phyloP scores from a whole-genome alignment of 176 grass and related monocot species.

The Hordeum vulgare region MorexV3_pseudomolecules_assembly NC_058522.1:427096889-427097388 shows the following conservation, averaged over 20 bases:
- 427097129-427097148: not conserved
- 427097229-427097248: not conserved
- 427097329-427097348: not conserved
- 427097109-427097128: not conserved
- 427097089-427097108: not conserved
- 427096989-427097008: constrained; percentile 64
- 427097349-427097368: not conserved
- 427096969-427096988: constrained; percentile 46
- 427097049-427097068: not conserved
- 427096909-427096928: not conserved
- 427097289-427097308: not conserved
- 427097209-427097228: not conserved
- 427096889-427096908: constrained; percentile 9
- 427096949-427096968: constrained; percentile 9
- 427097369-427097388: not conserved
- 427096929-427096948: constrained; percentile 10
- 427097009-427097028: constrained; percentile 36
- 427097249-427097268: not conserved
- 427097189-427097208: not conserved
- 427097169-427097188: not conserved
- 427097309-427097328: not conserved
- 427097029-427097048: not conserved
- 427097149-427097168: not conserved
- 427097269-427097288: not conserved
- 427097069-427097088: not conserved